Base-by-base conservation (phyloP, 2,329 filamentous ascomycete species). In the Alternaria sp. region DNA sequence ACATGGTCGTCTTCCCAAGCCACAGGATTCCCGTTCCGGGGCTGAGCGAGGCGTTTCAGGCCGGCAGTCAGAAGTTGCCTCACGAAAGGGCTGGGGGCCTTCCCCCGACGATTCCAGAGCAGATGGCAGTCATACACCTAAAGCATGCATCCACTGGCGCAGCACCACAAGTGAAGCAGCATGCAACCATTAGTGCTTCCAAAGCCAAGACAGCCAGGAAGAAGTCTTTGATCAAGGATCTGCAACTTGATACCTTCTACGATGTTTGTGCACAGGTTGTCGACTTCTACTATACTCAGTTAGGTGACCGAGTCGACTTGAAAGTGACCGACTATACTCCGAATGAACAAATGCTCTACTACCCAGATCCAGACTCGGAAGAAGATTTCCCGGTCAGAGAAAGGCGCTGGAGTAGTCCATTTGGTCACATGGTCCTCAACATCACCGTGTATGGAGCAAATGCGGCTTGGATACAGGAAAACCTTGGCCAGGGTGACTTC, bases 251-350 rank as follows among this genome's bases (percentile, higher is more conserved):
- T 13, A 82, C 71, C 0, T 96, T 90, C 73, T 88, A 86, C 70
- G 88, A 97, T 74, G 75, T 96, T 1, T 82, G 92, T 17, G 93
- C 87, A 2, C 86, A 94, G 73, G 87, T 97, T 3, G 85, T 93
- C 50, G 89, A 85, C 67, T 81, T 85, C 1, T 87, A 83, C 67
- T 70, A 59, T 11, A 51, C 47, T 13, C 76, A 71, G 9, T 77
- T 80, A 43, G 83, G 78, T 49, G 79, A 82, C 6, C 46, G 57
- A 10, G 63, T 74, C 9, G 72, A 74, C 10, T 43, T 74, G 45
- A 74, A 74, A 49, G 62, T 74, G 5, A 73, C 72, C 9, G 72
- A 74, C 43, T 74, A 74, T 50, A 74, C 72, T 0, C 13, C 65
- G 13, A 93, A 97, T 72, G 73, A 83, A 0, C 63, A 73, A 1